Evolutionary conservation across 1,284 basidiomycete species (phyloP).

Genomic region (Ustilago cynodontis): DNA sequence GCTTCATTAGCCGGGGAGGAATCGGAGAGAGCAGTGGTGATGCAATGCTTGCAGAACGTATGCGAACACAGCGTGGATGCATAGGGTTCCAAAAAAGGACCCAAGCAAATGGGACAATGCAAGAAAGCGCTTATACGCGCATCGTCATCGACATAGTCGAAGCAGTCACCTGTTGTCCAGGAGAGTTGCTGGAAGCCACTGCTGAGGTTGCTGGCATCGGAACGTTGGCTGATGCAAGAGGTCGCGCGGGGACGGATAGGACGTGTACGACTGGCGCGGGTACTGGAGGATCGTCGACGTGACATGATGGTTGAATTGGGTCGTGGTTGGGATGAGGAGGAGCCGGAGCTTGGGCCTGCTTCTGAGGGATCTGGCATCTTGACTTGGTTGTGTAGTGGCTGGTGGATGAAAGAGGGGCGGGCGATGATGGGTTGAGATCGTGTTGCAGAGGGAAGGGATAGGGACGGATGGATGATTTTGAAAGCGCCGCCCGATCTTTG

Average conservation of each 20-base stretch:
- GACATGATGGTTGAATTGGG: conserved; percentile 15
- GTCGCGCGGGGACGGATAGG: conserved; percentile 24
- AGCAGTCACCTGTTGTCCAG: conserved; percentile 45
- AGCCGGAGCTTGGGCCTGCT: conserved; percentile 29
- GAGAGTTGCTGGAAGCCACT: conserved; percentile 31
- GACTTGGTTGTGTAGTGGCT: neutral
- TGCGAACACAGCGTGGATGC: conserved; percentile 50
- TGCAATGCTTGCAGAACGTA: conserved; percentile 58
- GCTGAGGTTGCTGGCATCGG: conserved; percentile 44
- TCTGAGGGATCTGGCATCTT: conserved; percentile 32
- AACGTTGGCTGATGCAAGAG: conserved; percentile 46
- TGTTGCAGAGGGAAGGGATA: neutral
- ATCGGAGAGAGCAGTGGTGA: conserved; percentile 38
- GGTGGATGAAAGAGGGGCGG: neutral
- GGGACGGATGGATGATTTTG: conserved; percentile 1
- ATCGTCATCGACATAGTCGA: conserved; percentile 45
- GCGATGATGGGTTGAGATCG: conserved; percentile 9
- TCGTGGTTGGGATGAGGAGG: conserved; percentile 12
- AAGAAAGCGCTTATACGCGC: conserved; percentile 42
- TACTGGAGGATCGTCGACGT: conserved; percentile 33
- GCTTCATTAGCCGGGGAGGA: neutral
- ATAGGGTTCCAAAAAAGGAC: conserved; percentile 54
- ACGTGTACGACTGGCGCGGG: conserved; percentile 19
- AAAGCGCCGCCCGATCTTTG: neutral
- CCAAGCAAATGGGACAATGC: conserved; percentile 49